phyloP scores from a whole-genome alignment of 441 rosid species.

The Bruguiera hainesii region DNA sequence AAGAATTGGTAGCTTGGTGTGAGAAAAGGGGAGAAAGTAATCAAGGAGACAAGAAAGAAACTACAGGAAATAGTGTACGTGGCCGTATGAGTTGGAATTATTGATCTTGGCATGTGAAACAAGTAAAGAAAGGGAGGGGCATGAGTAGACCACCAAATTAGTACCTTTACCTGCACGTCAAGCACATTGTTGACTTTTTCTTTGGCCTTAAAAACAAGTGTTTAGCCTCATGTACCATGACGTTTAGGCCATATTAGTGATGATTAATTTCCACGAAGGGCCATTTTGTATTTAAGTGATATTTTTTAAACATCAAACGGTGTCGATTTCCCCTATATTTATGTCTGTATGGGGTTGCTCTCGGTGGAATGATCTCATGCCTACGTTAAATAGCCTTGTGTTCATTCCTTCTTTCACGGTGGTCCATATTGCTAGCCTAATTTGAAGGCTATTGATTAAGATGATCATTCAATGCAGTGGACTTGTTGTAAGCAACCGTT shows the following conservation, averaged over 20 bases:
- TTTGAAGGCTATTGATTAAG: constrained; percentile 39
- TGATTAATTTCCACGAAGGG: too few species aligned
- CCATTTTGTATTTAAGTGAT: too few species aligned
- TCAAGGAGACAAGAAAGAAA: too few species aligned
- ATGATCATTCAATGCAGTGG: constrained; percentile 26
- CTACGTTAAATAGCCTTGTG: not conserved
- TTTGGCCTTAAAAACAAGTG: not conserved
- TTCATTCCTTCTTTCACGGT: constrained; percentile 1
- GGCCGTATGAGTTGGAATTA: not conserved
- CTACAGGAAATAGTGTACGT: too few species aligned
- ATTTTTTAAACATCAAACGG: too few species aligned
- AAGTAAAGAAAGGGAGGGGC: not conserved
- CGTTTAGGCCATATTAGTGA: not conserved
- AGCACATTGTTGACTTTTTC: not conserved
- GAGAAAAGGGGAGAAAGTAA: too few species aligned
- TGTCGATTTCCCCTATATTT: too few species aligned
- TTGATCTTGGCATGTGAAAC: not conserved
- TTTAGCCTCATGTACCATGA: too few species aligned
- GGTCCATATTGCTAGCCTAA: constrained; percentile 35
- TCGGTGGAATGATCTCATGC: too few species aligned
- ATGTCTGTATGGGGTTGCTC: too few species aligned
- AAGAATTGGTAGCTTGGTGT: too few species aligned
- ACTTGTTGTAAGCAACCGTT: constrained; percentile 12
- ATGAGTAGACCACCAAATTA: not conserved
- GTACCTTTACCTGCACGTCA: not conserved